phyloP scores from a whole-genome alignment of 2,329 filamentous ascomycete species.

The Aspergillus bombycis region DNA sequence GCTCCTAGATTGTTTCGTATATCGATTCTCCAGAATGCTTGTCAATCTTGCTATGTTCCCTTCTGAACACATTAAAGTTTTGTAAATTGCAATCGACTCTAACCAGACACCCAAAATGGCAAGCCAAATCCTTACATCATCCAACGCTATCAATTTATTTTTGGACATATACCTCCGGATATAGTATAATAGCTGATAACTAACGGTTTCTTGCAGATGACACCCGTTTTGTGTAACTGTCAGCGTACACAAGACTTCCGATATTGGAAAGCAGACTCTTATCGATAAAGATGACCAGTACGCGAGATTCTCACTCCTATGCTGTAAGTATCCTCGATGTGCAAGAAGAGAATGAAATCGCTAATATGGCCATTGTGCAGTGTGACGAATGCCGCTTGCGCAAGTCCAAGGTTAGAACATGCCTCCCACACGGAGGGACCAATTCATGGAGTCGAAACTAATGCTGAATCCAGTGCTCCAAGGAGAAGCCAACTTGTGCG shows the following conservation, averaged over 20 bases:
- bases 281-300: constrained; percentile 42
- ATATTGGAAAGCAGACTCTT: constrained; percentile 25
- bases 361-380: constrained; percentile 24
- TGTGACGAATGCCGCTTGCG: constrained; percentile 46
- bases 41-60: background rate
- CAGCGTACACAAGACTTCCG: constrained; percentile 32
- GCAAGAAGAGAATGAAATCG: background rate
- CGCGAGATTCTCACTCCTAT: constrained; percentile 45
- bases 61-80: background rate
- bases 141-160: background rate
- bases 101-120: background rate
- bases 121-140: background rate
- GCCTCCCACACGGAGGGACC: background rate
- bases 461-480: constrained; percentile 39
- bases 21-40: constrained; percentile 3
- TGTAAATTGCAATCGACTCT: background rate
- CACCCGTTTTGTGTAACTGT: constrained; percentile 34
- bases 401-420: constrained; percentile 41
- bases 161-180: background rate
- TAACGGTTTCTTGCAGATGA: constrained; percentile 35
- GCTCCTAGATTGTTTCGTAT: background rate
- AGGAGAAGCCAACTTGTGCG: constrained; percentile 43
- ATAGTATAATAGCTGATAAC: constrained; percentile 8
- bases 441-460: background rate
- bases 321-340: constrained; percentile 36